These are phyloP conservation scores for Fraxinus americana DNA, from an alignment of 257 asterid species.

Conservation along the genomic window DNA sequence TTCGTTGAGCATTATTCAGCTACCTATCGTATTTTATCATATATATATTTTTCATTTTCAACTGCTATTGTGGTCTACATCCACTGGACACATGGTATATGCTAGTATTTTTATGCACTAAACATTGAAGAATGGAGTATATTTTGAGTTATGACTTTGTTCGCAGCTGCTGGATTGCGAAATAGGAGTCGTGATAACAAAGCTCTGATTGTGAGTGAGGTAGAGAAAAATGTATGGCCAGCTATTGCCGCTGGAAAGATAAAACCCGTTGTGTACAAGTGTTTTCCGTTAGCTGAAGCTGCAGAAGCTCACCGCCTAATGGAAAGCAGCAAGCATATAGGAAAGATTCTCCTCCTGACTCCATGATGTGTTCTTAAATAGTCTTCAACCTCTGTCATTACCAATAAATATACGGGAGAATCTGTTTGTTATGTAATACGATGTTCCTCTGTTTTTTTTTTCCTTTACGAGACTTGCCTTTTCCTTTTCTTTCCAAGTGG, in stretches of 20 bases:
- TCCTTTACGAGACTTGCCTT: too few relatives aligned
- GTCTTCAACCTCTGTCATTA: neutral
- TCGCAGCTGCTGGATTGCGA: conserved; percentile 86
- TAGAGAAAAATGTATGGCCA: conserved; percentile 94
- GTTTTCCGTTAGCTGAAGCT: conserved; percentile 64
- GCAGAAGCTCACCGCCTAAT: conserved; percentile 78
- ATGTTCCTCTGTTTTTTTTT: neutral
- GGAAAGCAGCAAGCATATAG: conserved; percentile 91
- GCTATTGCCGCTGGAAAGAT: conserved; percentile 77
- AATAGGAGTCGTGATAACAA: conserved; percentile 66
- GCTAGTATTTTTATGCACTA: neutral
- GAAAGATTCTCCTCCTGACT: conserved; percentile 72
- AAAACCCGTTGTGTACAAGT: conserved; percentile 72
- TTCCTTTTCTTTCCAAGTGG: too few relatives aligned
- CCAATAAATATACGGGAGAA: neutral
- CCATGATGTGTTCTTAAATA: conserved; percentile 1
- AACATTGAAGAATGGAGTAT: neutral
- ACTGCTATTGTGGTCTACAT: neutral
- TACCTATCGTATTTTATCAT: too few relatives aligned
- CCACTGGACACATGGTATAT: neutral
- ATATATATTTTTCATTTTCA: neutral
- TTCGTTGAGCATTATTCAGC: too few relatives aligned
- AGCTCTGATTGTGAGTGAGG: conserved; percentile 81
- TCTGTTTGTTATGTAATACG: neutral
- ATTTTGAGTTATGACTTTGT: neutral